Conservation (phyloP, 257 asterid genomes). For the Ilex aquifolium region DNA sequence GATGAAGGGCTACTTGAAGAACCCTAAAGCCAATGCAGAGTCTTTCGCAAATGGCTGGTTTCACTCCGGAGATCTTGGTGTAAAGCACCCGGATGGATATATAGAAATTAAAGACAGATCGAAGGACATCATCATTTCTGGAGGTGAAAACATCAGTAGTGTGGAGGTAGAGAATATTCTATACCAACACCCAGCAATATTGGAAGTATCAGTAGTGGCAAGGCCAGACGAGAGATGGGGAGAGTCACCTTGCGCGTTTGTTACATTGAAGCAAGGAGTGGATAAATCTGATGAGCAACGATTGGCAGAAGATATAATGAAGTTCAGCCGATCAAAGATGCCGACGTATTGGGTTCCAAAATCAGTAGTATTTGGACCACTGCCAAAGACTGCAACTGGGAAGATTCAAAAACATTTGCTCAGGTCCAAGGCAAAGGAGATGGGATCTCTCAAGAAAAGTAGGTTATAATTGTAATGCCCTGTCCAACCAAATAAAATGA, state of each 20-base stretch:
- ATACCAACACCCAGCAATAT: constrained; percentile 66
- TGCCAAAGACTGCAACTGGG: constrained; percentile 97
- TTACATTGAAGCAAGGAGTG: constrained; percentile 52
- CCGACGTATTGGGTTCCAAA: constrained; percentile 85
- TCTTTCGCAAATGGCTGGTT: constrained; percentile 78
- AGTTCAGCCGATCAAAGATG: constrained; percentile 68
- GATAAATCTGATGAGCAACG: constrained; percentile 31
- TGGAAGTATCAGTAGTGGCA: constrained; percentile 86
- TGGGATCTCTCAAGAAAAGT: constrained; percentile 79
- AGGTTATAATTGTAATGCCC: constrained; percentile 24
- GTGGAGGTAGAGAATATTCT: constrained; percentile 88
- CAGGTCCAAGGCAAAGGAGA: constrained; percentile 81
- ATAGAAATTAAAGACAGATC: constrained; percentile 83
- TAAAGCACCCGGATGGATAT: constrained; percentile 82
- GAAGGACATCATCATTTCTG: constrained; percentile 86
- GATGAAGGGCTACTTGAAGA: constrained; percentile 91
- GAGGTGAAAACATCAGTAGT: constrained; percentile 90
- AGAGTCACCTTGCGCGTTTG: constrained; percentile 93
- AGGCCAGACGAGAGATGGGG: constrained; percentile 92
- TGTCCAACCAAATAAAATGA: too few species aligned
- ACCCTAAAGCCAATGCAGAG: constrained; percentile 77
- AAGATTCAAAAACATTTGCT: constrained; percentile 88
- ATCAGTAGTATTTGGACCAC: constrained; percentile 73
- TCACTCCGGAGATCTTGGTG: constrained; percentile 91
- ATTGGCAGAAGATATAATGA: constrained; percentile 68